phyloP scores from a whole-genome alignment of 2,329 filamentous ascomycete species.

The Pestalotiopsis sp. region DNA sequence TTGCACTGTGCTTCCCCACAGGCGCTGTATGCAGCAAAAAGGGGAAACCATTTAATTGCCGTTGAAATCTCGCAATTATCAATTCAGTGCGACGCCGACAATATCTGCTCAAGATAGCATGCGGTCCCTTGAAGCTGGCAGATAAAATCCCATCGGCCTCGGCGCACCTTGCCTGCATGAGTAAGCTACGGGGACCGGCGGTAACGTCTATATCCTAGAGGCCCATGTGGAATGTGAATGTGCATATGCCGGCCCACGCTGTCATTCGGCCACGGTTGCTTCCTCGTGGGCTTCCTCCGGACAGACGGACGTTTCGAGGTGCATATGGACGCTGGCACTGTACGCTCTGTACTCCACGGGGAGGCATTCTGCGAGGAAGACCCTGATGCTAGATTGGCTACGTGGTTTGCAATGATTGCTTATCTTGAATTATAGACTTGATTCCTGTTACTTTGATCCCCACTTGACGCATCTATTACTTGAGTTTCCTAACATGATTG shows the following conservation, averaged over 20 bases:
- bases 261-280: neutral
- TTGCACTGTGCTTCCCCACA: neutral
- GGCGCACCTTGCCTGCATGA: neutral
- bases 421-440: neutral
- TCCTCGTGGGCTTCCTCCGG: neutral
- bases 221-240: neutral
- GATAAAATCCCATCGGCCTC: neutral
- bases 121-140: neutral
- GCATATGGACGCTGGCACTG: neutral
- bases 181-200: neutral
- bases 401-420: neutral
- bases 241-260: neutral
- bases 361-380: neutral
- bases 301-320: neutral
- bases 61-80: neutral
- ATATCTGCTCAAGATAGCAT: neutral
- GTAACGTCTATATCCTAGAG: neutral
- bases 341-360: neutral
- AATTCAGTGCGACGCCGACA: neutral
- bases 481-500: neutral
- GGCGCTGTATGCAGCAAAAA: neutral
- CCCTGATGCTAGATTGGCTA: neutral
- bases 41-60: neutral
- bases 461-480: neutral
- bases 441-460: neutral